phyloP scores from a whole-genome alignment of 768 basidiomycete genomes.

The Amanita fuliginea region DNA sequence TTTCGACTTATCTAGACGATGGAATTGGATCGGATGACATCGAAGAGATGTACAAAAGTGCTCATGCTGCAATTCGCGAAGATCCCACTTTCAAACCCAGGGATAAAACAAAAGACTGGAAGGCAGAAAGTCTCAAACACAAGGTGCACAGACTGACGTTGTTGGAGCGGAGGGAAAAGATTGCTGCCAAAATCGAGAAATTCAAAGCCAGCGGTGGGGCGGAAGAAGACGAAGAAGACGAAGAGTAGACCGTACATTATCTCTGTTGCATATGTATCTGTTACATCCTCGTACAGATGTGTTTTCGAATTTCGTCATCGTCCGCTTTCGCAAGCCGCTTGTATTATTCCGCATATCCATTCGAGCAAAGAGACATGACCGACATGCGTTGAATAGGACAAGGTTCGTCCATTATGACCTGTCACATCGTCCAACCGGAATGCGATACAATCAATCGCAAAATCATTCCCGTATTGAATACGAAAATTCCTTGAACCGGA shows the following conservation, averaged over 20 bases:
- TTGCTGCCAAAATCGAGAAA: constrained; percentile 82
- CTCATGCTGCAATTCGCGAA: constrained; percentile 92
- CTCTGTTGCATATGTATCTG: not conserved
- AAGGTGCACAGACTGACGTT: constrained; percentile 56
- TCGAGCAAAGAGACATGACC: constrained; percentile 15
- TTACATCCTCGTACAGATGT: not conserved
- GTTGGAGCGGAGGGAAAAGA: constrained; percentile 68
- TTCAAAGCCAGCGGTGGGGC: constrained; percentile 66
- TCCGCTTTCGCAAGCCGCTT: constrained; percentile 15
- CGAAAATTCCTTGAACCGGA: constrained; percentile 44
- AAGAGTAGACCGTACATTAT: constrained; percentile 34
- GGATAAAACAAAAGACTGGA: constrained; percentile 89
- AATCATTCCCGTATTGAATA: constrained; percentile 39
- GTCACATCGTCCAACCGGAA: constrained; percentile 36
- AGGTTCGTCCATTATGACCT: constrained; percentile 26
- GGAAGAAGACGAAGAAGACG: constrained; percentile 44
- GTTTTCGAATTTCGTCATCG: not conserved
- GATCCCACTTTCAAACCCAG: constrained; percentile 85
- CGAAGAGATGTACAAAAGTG: constrained; percentile 89
- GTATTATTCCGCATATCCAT: constrained; percentile 46
- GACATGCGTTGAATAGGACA: constrained; percentile 24
- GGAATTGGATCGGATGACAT: constrained; percentile 94
- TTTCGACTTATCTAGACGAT: constrained; percentile 90
- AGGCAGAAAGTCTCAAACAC: constrained; percentile 69
- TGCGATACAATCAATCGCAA: constrained; percentile 45